These are phyloP conservation scores for Serpula lacrymans DNA, from an alignment of 768 basidiomycete genomes.

Conservation along the genomic window DNA sequence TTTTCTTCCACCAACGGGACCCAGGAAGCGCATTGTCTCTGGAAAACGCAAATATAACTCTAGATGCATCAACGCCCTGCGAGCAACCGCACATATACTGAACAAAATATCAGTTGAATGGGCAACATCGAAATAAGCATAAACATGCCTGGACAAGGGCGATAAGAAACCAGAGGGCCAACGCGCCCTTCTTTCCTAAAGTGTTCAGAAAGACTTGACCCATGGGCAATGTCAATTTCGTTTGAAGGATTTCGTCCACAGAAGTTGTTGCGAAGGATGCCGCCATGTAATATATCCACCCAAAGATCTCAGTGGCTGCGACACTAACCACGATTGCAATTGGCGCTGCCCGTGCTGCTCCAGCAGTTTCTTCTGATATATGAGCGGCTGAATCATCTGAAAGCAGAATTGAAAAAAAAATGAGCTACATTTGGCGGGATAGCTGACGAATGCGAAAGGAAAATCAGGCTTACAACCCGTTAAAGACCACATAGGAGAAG, in stretches of 20 bases:
- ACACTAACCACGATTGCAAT: conserved; percentile 44
- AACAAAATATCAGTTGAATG: neutral
- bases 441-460: neutral
- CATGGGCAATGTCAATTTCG: conserved; percentile 35
- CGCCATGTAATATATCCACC: conserved; percentile 41
- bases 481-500: conserved; percentile 21
- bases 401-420: neutral
- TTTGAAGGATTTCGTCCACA: conserved; percentile 29
- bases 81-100: conserved; percentile 44
- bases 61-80: conserved; percentile 44
- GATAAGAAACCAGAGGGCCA: conserved; percentile 43
- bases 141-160: conserved; percentile 38
- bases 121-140: neutral
- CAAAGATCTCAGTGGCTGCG: conserved; percentile 35
- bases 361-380: conserved; percentile 43
- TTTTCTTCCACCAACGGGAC: conserved; percentile 33
- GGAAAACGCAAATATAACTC: conserved; percentile 43
- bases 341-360: conserved; percentile 41
- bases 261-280: conserved; percentile 41
- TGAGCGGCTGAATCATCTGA: conserved; percentile 47
- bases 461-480: conserved; percentile 17
- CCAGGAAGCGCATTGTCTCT: conserved; percentile 37
- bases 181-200: conserved; percentile 38
- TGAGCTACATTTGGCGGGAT: neutral
- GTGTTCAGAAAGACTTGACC: conserved; percentile 39